phyloP scores from a whole-genome alignment of 2,329 filamentous ascomycete species.

The Cryphonectria parasitica region DNA sequence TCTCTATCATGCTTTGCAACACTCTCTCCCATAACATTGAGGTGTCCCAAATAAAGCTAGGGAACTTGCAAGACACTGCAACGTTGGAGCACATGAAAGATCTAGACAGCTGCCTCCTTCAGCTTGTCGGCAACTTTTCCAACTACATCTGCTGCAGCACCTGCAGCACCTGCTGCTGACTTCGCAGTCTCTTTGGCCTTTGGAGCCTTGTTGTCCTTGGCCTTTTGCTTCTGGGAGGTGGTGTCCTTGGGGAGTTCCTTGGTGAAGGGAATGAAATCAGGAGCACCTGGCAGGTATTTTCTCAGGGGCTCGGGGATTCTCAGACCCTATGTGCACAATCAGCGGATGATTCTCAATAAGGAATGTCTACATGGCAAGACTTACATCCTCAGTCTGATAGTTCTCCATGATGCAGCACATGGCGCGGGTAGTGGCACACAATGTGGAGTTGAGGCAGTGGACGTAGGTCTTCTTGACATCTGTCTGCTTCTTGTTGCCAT shows the following conservation, averaged over 20 bases:
- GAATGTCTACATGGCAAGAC: constrained; percentile 36
- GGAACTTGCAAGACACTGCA: not conserved
- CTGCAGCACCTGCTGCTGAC: constrained; percentile 27
- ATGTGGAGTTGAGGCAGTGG: constrained; percentile 75
- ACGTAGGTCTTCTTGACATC: constrained; percentile 91
- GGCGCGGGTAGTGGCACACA: constrained; percentile 79
- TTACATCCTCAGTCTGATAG: constrained; percentile 85
- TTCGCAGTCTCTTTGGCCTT: constrained; percentile 34
- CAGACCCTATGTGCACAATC: constrained; percentile 59
- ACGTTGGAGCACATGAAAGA: not conserved
- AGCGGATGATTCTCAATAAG: not conserved
- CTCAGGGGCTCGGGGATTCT: constrained; percentile 80
- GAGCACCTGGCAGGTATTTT: constrained; percentile 87
- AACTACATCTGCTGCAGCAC: constrained; percentile 31
- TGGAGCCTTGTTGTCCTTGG: constrained; percentile 32
- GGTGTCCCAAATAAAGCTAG: constrained; percentile 11
- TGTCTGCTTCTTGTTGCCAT: constrained; percentile 83
- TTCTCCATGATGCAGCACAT: constrained; percentile 96
- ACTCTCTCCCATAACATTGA: not conserved
- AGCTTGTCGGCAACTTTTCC: constrained; percentile 36
- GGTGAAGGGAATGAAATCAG: constrained; percentile 85
- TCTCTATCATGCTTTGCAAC: constrained; percentile 5
- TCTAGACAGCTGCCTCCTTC: constrained; percentile 36
- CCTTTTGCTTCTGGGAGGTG: constrained; percentile 32
- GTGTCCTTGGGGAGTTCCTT: constrained; percentile 81